Evolutionary conservation across 1,139 yeast genomes (phyloP).

Genomic region (Candida tunisiensis): DNA sequence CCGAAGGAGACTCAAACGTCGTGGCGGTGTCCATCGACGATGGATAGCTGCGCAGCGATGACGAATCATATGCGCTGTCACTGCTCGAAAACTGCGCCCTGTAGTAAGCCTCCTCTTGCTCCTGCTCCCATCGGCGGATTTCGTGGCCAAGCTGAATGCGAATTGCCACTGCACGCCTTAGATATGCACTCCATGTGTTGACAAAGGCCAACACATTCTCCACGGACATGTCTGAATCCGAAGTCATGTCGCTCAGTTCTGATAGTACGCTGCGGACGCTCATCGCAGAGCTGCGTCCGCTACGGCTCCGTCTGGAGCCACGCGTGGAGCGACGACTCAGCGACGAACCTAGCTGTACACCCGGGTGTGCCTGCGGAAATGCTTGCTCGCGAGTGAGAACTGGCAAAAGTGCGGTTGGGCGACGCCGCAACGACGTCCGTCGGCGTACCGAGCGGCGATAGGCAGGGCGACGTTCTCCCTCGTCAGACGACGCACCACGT

Average conservation of each 20-base stretch:
- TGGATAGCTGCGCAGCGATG: neutral
- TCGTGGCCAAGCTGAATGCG: conserved; percentile 16
- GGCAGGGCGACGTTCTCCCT: too few relatives aligned
- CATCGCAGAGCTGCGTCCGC: too few relatives aligned
- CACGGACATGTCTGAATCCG: too few relatives aligned
- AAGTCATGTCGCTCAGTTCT: conserved; percentile 1
- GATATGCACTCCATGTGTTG: conserved; percentile 17
- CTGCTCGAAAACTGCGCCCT: neutral
- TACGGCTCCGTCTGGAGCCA: neutral
- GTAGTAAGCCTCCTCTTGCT: conserved; percentile 10
- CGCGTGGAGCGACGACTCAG: neutral
- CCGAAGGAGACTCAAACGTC: neutral
- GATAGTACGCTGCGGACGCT: neutral
- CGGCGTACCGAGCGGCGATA: too few relatives aligned
- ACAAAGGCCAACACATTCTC: conserved; percentile 17
- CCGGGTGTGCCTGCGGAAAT: neutral
- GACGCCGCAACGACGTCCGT: too few relatives aligned
- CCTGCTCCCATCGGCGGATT: conserved; percentile 10
- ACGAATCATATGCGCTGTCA: neutral
- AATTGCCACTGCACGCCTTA: conserved; percentile 17
- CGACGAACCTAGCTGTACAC: neutral
- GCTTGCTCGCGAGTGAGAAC: neutral
- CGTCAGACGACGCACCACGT: too few relatives aligned
- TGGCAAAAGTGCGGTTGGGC: too few relatives aligned
- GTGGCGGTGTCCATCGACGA: neutral